phyloP scores from a whole-genome alignment of 805 yeast genomes.

The Spencermartinsiella europaea region DNA sequence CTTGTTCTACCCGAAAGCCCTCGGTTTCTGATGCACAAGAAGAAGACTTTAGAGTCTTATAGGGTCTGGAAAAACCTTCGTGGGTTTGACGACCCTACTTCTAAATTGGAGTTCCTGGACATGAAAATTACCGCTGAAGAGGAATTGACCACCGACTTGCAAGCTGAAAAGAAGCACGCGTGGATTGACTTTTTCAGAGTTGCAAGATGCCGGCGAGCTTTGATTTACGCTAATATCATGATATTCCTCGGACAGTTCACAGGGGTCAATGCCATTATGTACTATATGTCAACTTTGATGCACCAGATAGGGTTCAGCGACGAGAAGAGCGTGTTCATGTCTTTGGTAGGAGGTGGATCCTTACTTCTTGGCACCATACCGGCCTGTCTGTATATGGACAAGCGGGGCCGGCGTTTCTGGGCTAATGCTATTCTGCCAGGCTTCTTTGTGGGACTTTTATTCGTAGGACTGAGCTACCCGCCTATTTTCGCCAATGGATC shows the following conservation, averaged over 20 bases:
- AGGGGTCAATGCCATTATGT: slow-evolving; percentile 63
- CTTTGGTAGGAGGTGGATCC: slow-evolving; percentile 65
- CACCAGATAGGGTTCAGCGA: slow-evolving; percentile 47
- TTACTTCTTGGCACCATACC: slow-evolving; percentile 61
- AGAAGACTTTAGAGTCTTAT: slow-evolving; percentile 48
- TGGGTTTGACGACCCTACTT: slow-evolving; percentile 39
- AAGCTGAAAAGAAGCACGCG: slow-evolving; percentile 36
- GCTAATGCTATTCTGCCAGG: slow-evolving; percentile 50
- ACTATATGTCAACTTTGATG: slow-evolving; percentile 58
- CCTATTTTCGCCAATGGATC: slow-evolving; percentile 35
- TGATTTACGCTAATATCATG: slow-evolving; percentile 46
- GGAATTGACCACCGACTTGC: slow-evolving; percentile 27
- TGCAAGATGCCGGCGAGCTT: slow-evolving; percentile 58
- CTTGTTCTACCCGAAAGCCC: slow-evolving; percentile 59
- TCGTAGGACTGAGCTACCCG: slow-evolving; percentile 57
- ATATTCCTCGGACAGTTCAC: slow-evolving; percentile 59
- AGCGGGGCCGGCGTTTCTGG: slow-evolving; percentile 50
- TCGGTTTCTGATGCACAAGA: slow-evolving; percentile 51
- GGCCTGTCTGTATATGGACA: slow-evolving; percentile 40
- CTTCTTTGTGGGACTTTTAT: slow-evolving; percentile 54
- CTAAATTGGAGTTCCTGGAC: slow-evolving; percentile 32
- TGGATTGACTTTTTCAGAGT: slow-evolving; percentile 49
- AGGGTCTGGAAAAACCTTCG: slow-evolving; percentile 53
- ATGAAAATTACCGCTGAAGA: slow-evolving; percentile 9
- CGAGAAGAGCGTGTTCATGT: slow-evolving; percentile 56